Evolutionary conservation across 306 rosid species (phyloP).

Genomic region (Acacia acuminata): DNA sequence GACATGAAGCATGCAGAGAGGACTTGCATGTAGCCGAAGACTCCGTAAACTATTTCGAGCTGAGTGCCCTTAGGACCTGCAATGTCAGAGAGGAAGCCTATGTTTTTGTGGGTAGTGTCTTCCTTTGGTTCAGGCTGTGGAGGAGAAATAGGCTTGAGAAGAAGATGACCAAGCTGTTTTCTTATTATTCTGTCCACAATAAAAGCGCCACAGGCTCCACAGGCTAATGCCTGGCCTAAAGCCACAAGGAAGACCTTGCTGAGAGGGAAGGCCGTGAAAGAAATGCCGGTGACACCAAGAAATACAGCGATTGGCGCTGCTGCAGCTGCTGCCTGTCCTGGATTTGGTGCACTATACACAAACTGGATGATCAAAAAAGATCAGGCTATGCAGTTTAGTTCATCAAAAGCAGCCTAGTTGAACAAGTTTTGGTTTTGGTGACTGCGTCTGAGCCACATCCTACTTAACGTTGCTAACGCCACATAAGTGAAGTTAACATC

Average conservation of each 20-base stretch:
- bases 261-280: conserved; percentile 79
- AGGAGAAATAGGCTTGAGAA: conserved; percentile 40
- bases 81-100: conserved; percentile 76
- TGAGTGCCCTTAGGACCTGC: conserved; percentile 93
- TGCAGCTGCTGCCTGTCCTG: conserved; percentile 96
- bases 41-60: conserved; percentile 89
- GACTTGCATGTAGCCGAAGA: conserved; percentile 93
- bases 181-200: conserved; percentile 65
- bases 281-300: conserved; percentile 71
- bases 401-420: background rate
- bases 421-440: too few relatives aligned
- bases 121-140: conserved; percentile 49
- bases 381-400: conserved; percentile 24
- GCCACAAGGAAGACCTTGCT: conserved; percentile 63
- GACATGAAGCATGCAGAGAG: conserved; percentile 99
- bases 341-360: conserved; percentile 94
- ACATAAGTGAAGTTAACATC: too few relatives aligned
- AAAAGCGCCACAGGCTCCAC: conserved; percentile 73
- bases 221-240: conserved; percentile 64
- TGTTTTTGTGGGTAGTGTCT: conserved; percentile 41
- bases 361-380: conserved; percentile 48
- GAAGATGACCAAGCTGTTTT: conserved; percentile 91
- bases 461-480: too few relatives aligned
- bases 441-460: too few relatives aligned
- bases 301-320: conserved; percentile 93